A percentile compares a stretch with the other conserved stretches of the same genome.
phyloP scores from a whole-genome alignment of 192 early-diverging fungal species.

The Coemansia sp. region DNA sequence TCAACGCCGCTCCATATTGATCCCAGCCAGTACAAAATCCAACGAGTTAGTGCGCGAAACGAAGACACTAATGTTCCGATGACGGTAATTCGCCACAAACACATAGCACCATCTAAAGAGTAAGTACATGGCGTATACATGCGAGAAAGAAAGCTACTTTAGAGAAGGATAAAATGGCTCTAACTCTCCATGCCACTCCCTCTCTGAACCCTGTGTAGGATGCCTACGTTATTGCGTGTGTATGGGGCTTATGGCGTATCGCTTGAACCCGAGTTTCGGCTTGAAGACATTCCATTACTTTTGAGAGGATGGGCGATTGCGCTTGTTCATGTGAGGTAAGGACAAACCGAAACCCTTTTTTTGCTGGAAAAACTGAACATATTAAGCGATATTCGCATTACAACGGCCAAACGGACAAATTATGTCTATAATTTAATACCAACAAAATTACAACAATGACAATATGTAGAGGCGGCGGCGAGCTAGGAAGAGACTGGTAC shows the following conservation, averaged over 20 bases:
- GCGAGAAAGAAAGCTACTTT: not conserved
- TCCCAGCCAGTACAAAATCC: conserved; percentile 30
- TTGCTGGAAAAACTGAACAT: too few relatives aligned
- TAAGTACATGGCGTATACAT: not conserved
- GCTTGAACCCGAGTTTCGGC: conserved; percentile 74
- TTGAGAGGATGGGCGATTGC: conserved; percentile 82
- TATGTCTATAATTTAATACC: not conserved
- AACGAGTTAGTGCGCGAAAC: conserved; percentile 15
- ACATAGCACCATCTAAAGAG: not conserved
- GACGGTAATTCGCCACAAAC: conserved; percentile 63
- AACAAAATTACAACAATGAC: not conserved
- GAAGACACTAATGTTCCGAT: conserved; percentile 62
- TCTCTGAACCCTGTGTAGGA: conserved; percentile 12
- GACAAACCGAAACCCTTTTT: not conserved
- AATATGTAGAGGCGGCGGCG: conserved; percentile 68
- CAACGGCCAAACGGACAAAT: not conserved
- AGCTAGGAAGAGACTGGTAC: conserved; percentile 80
- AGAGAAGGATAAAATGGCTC: not conserved
- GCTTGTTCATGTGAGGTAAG: conserved; percentile 72
- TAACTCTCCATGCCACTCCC: not conserved
- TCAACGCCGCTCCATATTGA: conserved; percentile 40
- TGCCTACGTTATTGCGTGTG: conserved; percentile 64
- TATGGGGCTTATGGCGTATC: conserved; percentile 85
- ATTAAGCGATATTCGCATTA: too few relatives aligned
- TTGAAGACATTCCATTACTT: conserved; percentile 75